Conservation (phyloP, 495 filamentous ascomycete genomes). For the Aspergillus sclerotioniger region DNA sequence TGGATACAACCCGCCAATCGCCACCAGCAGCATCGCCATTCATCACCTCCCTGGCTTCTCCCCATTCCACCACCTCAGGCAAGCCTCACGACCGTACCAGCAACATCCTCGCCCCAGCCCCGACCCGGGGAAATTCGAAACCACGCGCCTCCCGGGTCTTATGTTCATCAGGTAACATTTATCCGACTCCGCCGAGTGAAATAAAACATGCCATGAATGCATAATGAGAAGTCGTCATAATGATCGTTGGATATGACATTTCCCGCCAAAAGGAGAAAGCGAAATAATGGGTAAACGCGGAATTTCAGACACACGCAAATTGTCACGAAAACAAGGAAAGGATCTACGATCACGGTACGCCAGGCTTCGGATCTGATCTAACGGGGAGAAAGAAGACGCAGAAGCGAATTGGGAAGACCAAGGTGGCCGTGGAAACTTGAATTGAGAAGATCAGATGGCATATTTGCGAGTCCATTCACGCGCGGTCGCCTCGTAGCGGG, state of each 20-base stretch:
- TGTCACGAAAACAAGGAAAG: slow-evolving; percentile 30
- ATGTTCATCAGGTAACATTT: slow-evolving; percentile 24
- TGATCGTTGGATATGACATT: slow-evolving; percentile 45
- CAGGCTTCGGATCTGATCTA: slow-evolving; percentile 47
- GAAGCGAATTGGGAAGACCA: slow-evolving; percentile 30
- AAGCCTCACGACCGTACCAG: slow-evolving; percentile 13
- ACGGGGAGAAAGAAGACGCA: slow-evolving; percentile 37
- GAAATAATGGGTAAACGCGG: slow-evolving; percentile 22
- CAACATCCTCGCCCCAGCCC: slow-evolving; percentile 10
- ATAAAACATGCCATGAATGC: slow-evolving; percentile 45
- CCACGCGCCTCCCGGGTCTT: slow-evolving; percentile 16
- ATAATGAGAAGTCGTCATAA: slow-evolving; percentile 45
- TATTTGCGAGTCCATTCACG: slow-evolving; percentile 99
- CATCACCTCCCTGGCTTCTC: background rate
- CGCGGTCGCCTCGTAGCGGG: slow-evolving; percentile 92
- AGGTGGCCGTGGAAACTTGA: slow-evolving; percentile 26
- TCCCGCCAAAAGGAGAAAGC: slow-evolving; percentile 29
- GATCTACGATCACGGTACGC: slow-evolving; percentile 50
- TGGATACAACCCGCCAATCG: slow-evolving; percentile 11
- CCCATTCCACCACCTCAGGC: background rate
- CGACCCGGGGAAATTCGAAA: slow-evolving; percentile 23
- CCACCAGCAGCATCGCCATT: slow-evolving; percentile 9
- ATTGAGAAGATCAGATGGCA: slow-evolving; percentile 61
- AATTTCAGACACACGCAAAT: slow-evolving; percentile 25
- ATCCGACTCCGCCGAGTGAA: slow-evolving; percentile 27